Evolutionary conservation across 345 rosid genomes (phyloP).

Genomic region (Nephelium lappaceum): DNA sequence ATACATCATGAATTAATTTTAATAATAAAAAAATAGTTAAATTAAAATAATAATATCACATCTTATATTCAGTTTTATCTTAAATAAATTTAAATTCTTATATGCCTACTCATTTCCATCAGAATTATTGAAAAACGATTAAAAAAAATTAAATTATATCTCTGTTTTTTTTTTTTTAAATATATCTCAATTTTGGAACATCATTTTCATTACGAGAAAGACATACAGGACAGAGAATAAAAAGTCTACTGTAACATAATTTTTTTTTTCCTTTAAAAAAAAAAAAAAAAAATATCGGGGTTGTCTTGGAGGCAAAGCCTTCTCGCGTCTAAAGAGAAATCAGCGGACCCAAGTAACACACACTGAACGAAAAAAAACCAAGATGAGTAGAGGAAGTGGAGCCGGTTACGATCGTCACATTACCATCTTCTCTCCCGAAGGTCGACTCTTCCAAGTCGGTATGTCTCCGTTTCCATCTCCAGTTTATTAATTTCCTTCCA

Average conservation of each 20-base stretch:
- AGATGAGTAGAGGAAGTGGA: slow-evolving; percentile 91
- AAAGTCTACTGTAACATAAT: neutral
- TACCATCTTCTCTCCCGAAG: slow-evolving; percentile 88
- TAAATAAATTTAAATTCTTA: no score
- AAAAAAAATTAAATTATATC: no score
- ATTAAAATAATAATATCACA: no score
- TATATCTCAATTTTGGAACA: no score
- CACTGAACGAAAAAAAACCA: neutral
- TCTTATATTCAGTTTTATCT: neutral
- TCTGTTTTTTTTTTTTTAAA: no score
- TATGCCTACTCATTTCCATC: neutral
- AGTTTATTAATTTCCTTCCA: neutral
- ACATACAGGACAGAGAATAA: no score
- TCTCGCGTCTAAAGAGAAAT: neutral
- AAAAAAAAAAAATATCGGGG: neutral
- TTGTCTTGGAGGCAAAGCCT: slow-evolving; percentile 22
- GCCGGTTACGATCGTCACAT: slow-evolving; percentile 89
- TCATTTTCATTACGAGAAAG: no score
- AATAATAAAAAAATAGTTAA: no score
- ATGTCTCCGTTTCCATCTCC: slow-evolving; percentile 17
- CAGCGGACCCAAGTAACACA: neutral
- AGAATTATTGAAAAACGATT: neutral
- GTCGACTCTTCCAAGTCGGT: slow-evolving; percentile 93
- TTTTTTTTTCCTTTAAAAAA: no score
- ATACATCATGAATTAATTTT: no score